Percentiles rank a stretch among this genome's conserved stretches.
These are phyloP conservation scores for Pestalotiopsis sp. DNA, from an alignment of 2,329 filamentous ascomycete species.

Conservation along the genomic window DNA sequence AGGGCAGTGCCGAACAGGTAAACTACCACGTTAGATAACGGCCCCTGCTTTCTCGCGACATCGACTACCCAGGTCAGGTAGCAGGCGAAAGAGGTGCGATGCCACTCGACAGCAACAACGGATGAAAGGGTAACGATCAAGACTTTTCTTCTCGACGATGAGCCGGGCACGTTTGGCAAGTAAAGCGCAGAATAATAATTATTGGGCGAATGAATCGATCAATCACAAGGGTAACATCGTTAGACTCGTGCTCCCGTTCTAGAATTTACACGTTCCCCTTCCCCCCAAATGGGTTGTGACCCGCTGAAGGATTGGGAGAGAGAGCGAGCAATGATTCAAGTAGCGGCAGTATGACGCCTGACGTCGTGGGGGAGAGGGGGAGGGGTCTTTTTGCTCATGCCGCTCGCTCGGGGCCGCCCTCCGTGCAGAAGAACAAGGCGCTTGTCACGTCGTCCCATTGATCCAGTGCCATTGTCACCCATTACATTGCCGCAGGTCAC, in stretches of 20 bases:
- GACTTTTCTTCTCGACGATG: neutral
- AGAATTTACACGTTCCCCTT: neutral
- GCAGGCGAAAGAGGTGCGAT: neutral
- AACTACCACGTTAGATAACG: neutral
- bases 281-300: neutral
- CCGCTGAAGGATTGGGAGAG: neutral
- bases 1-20: neutral
- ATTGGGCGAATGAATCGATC: neutral
- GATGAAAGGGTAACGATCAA: neutral
- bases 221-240: neutral
- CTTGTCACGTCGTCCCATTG: neutral
- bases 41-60: neutral
- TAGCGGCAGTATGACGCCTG: conserved; percentile 6
- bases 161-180: neutral
- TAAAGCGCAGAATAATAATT: neutral
- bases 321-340: conserved; percentile 3
- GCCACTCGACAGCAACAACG: neutral
- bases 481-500: neutral
- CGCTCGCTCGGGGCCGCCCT: neutral
- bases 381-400: neutral
- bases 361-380: conserved; percentile 6
- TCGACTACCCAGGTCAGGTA: neutral
- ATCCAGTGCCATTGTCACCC: neutral
- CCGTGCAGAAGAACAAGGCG: neutral
- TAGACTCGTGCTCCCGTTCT: neutral